Evolutionary conservation across 1,284 basidiomycete species (phyloP).

Genomic region (Rhodotorula sp.): DNA sequence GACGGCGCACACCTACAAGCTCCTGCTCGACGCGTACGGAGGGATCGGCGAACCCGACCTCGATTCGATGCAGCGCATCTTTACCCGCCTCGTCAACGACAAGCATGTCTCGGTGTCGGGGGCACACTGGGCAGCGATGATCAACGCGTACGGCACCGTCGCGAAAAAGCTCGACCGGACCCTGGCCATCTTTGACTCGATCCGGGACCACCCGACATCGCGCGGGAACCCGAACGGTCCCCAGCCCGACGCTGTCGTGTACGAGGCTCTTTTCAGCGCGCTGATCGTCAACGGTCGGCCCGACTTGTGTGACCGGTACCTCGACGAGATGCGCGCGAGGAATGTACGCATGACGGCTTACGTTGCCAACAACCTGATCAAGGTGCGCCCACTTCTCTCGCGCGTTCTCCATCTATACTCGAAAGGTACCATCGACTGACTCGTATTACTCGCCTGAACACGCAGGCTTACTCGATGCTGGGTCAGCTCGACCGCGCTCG

Average conservation of each 20-base stretch:
- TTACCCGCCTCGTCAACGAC: conserved; percentile 61
- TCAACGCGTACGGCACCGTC: conserved; percentile 84
- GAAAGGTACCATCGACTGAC: neutral
- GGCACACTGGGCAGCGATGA: conserved; percentile 86
- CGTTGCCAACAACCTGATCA: conserved; percentile 89
- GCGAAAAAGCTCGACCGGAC: conserved; percentile 75
- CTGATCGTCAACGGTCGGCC: conserved; percentile 74
- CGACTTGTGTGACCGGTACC: conserved; percentile 72
- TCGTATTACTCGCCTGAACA: conserved; percentile 8
- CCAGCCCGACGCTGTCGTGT: conserved; percentile 78
- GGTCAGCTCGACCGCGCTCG: conserved; percentile 70
- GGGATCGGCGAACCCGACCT: conserved; percentile 73
- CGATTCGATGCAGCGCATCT: conserved; percentile 70
- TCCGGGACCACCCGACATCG: conserved; percentile 56
- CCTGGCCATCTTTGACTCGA: conserved; percentile 72
- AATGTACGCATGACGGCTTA: conserved; percentile 91
- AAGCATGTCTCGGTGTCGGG: conserved; percentile 65
- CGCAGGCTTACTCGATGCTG: conserved; percentile 66
- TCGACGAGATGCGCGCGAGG: conserved; percentile 61
- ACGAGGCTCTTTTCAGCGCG: conserved; percentile 87
- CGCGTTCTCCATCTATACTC: neutral
- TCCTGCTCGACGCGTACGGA: conserved; percentile 88
- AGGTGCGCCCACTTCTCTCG: conserved; percentile 46
- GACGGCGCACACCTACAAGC: conserved; percentile 89
- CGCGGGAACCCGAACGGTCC: conserved; percentile 42